A percentile compares a stretch with the other conserved stretches of the same genome.
Evolutionary conservation across 371 early-diverging fungal genomes (phyloP).

Genomic region (Circinella umbellata): DNA sequence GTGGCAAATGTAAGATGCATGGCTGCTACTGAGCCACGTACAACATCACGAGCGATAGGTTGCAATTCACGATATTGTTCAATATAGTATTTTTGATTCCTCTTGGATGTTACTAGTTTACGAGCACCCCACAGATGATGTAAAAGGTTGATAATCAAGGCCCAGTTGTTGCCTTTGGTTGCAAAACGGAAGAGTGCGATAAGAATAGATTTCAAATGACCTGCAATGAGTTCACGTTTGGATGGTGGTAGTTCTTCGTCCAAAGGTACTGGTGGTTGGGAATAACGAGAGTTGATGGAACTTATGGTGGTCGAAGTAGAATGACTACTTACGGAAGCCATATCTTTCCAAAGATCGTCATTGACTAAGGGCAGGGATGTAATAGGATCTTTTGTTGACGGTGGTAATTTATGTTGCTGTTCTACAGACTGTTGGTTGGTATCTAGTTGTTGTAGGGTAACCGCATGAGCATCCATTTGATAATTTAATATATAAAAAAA

Average conservation of each 20-base stretch:
- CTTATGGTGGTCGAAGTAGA: not conserved
- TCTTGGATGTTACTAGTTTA: not conserved
- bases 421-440: not conserved
- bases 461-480: not conserved
- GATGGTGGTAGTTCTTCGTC: constrained; percentile 27
- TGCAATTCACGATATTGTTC: not conserved
- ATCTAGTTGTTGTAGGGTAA: not conserved
- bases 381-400: not conserved
- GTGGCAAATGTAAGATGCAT: constrained; percentile 42
- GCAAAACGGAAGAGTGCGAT: constrained; percentile 29
- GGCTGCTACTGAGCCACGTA: constrained; percentile 28
- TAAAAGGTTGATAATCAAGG: constrained; percentile 39
- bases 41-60: constrained; percentile 16
- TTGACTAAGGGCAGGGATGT: not conserved
- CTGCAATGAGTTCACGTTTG: constrained; percentile 24
- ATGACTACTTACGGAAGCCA: constrained; percentile 6
- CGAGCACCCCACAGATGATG: constrained; percentile 46
- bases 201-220: constrained; percentile 27
- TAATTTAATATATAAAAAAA: not conserved
- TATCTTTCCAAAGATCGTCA: constrained; percentile 2
- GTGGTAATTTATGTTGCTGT: not conserved
- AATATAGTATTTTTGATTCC: not conserved
- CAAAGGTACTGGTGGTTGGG: constrained; percentile 6
- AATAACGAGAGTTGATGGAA: not conserved
- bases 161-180: constrained; percentile 47